Evolutionary conservation across 768 basidiomycete species (phyloP).

Genomic region (Russula sp.): DNA sequence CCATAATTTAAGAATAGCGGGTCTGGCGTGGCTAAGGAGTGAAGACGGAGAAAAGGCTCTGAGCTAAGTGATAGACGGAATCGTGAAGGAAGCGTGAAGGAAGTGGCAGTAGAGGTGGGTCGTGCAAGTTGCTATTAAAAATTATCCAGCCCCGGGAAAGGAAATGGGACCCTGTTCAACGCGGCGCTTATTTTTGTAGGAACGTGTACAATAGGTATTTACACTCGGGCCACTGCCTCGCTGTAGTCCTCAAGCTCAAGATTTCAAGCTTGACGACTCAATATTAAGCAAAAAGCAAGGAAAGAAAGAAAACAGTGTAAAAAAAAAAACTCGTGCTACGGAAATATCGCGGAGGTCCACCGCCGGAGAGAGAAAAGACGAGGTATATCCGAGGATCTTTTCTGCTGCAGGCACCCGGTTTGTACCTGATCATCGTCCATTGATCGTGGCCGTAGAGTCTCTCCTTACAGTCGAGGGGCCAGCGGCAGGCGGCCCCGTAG

Average conservation of each 20-base stretch:
- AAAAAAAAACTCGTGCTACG: conserved; percentile 2
- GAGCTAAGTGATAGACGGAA: neutral
- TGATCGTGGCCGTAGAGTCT: conserved; percentile 67
- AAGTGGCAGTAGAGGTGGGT: neutral
- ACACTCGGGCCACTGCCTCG: neutral
- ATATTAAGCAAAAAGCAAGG: neutral
- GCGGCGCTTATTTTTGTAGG: too few species aligned
- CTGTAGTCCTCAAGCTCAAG: too few species aligned
- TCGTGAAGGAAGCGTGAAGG: neutral
- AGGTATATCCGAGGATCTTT: neutral
- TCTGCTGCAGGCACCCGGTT: neutral
- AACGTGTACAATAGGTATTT: neutral
- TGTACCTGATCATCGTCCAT: conserved; percentile 41
- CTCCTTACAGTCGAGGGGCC: conserved; percentile 39
- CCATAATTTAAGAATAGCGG: conserved; percentile 12
- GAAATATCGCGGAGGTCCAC: neutral
- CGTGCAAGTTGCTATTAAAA: neutral
- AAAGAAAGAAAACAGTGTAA: neutral
- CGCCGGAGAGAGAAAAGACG: neutral
- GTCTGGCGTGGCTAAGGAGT: neutral
- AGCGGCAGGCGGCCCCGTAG: neutral
- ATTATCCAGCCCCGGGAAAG: neutral
- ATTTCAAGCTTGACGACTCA: neutral
- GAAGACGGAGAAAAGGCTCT: neutral
- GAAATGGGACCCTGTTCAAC: too few species aligned